phyloP scores from a whole-genome alignment of 495 filamentous ascomycete genomes.

The Hyaloscypha bicolor region DNA sequence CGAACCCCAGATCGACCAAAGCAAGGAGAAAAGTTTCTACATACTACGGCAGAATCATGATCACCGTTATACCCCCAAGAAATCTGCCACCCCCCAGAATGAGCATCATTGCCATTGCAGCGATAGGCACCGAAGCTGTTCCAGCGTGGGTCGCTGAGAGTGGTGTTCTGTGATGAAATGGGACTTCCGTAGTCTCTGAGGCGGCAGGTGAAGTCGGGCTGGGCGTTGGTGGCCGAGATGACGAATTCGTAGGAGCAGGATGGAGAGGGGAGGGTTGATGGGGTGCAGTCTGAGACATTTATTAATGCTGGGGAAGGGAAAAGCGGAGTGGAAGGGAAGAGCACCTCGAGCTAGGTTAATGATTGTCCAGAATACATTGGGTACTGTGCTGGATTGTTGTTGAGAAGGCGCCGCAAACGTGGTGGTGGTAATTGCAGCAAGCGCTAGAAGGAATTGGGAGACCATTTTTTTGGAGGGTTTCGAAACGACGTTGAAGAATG shows the following conservation, averaged over 20 bases:
- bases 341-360: conserved; percentile 5
- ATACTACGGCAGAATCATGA: conserved; percentile 2
- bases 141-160: background rate
- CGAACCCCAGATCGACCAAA: no score
- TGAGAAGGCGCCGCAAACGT: background rate
- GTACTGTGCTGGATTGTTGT: background rate
- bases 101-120: background rate
- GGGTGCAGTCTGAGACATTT: background rate
- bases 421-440: background rate
- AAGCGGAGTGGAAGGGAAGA: background rate
- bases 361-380: background rate
- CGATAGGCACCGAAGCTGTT: background rate
- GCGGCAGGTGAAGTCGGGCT: conserved; percentile 1
- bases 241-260: conserved; percentile 8
- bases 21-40: no score
- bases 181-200: background rate
- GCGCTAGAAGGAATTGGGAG: background rate
- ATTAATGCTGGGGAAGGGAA: background rate
- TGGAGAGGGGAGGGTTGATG: background rate
- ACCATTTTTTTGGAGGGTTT: background rate
- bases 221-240: background rate
- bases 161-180: background rate
- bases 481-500: no score
- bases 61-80: conserved; percentile 6
- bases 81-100: background rate